phyloP scores from a whole-genome alignment of 2,329 filamentous ascomycete genomes.

The Fusarium succisae region DNA sequence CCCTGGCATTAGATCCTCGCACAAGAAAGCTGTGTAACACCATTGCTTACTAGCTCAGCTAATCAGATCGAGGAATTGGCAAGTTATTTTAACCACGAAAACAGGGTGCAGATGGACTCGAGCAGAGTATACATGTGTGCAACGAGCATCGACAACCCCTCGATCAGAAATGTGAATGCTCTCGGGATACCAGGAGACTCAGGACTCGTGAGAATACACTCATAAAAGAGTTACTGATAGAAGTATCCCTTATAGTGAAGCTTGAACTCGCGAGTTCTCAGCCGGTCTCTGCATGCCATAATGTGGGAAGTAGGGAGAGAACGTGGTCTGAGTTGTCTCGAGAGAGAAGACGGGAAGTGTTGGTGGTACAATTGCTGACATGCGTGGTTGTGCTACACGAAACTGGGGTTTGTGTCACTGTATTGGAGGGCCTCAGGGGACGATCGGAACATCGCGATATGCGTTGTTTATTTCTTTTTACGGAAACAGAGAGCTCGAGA shows the following conservation, averaged over 20 bases:
- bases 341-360: background rate
- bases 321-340: background rate
- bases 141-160: background rate
- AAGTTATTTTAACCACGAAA: background rate
- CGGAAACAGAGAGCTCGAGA: background rate
- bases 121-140: background rate
- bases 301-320: background rate
- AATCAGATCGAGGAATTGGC: background rate
- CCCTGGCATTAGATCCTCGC: conserved; percentile 15
- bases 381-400: background rate
- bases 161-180: background rate
- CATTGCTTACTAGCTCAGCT: background rate
- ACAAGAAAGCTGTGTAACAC: background rate
- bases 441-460: background rate
- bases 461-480: background rate
- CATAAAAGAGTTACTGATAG: rapidly evolving
- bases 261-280: no score
- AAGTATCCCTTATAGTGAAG: rapidly evolving
- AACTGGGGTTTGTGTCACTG: background rate
- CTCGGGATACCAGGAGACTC: rapidly evolving
- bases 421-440: conserved; percentile 11
- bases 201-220: no score
- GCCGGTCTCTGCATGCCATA: rapidly evolving
- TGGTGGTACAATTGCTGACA: background rate
- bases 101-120: background rate